Evolutionary conservation across 1,284 basidiomycete genomes (phyloP).

Genomic region (Apiotrichum akiyoshidainum): DNA sequence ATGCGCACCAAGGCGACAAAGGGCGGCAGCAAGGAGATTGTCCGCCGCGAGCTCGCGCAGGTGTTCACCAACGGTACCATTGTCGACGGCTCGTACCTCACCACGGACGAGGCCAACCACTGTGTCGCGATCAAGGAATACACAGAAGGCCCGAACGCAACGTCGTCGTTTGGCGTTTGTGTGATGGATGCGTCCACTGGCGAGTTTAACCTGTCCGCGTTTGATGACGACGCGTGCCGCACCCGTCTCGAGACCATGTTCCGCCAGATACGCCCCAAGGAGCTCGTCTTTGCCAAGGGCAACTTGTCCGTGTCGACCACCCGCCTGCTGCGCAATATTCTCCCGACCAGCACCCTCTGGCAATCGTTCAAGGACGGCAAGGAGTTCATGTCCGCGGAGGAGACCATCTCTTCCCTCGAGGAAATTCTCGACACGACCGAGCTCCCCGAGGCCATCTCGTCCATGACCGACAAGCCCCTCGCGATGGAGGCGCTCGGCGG

Average conservation of each 20-base stretch:
- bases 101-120: conserved; percentile 91
- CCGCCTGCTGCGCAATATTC: conserved; percentile 71
- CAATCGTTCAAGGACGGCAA: conserved; percentile 66
- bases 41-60: conserved; percentile 84
- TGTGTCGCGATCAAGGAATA: conserved; percentile 76
- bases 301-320: conserved; percentile 76
- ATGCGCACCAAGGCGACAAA: conserved; percentile 55
- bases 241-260: conserved; percentile 92
- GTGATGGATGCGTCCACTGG: conserved; percentile 95
- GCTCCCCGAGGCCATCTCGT: conserved; percentile 70
- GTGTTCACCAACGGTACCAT: conserved; percentile 97
- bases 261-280: conserved; percentile 88
- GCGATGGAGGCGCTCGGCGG: conserved; percentile 81
- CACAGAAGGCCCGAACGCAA: conserved; percentile 25
- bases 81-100: conserved; percentile 82
- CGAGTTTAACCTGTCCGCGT: conserved; percentile 86
- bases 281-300: conserved; percentile 87
- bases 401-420: conserved; percentile 68
- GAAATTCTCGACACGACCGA: conserved; percentile 61
- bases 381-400: conserved; percentile 73
- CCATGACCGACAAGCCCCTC: conserved; percentile 62
- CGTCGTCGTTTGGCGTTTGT: conserved; percentile 74
- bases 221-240: conserved; percentile 87
- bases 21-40: conserved; percentile 65
- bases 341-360: conserved; percentile 79